Base-by-base conservation (phyloP, 2,329 filamentous ascomycete genomes). In the Diplodia intermedia region DNA sequence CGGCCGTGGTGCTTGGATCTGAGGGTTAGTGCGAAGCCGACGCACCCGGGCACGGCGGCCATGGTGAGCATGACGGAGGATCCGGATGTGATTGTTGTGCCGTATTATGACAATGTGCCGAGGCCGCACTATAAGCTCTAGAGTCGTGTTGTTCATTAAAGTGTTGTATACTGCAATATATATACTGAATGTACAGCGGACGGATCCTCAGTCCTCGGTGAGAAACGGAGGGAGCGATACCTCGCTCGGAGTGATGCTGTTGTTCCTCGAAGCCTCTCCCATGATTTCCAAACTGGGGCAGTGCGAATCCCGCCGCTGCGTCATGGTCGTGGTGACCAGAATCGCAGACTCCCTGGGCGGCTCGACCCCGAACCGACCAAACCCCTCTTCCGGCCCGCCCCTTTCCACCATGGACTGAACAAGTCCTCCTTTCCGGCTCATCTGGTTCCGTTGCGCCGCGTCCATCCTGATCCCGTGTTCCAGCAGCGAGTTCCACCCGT, bases 101-200 rank as follows among this genome's bases (percentile, higher is more conserved):
- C 82, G 3, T 84, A 84, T 70, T 83, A 84, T 71, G 81, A 83
- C 66, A 84, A 84, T 70, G 73, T 83, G 29, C 81, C 81, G 0
- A 72, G 79, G 60, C 74, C 77, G 26, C 73, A 72, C 61, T 75
- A 74, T 56, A 75, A 63, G 47, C 60, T 63, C 1, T 63, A 26
- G 47, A 52, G 31, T 1, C 15, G 26, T 8, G 54, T n/a, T 14
- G 31, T 56, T 14, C 43, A 8, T 47, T 20, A 6, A 20, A 47
- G n/a, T 47, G 9, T 20, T 43, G n/a, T 43, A 18, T 47, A 47
- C 43, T 47, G 43, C 43, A 20, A 11, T 47, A 18, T 47, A 47
- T 20, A 7, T 47, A 47, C 43, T 47, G 36, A 2, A 36, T 33
- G 31, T 33, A 55, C 14, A 15, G 29, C 6, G 18, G 4, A 18